Conservation (phyloP, 179 eudicot species). For the Heliamphora pulchella region DNA sequence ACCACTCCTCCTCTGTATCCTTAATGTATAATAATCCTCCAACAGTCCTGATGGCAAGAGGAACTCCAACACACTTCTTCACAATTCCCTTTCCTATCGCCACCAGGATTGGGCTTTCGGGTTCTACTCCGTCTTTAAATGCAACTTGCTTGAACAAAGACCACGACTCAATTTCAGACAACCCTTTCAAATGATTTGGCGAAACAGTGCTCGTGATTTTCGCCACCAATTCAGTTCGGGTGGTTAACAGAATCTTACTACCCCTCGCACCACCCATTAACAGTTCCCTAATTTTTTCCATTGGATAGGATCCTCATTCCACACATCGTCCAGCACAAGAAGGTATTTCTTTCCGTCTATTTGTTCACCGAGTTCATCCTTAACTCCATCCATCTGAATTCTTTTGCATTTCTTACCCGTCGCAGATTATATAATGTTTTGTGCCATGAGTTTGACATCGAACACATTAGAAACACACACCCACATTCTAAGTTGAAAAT, state of each 20-base stretch:
- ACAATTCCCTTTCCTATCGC: conserved; percentile 8
- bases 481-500: background rate
- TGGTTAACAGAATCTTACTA: conserved; percentile 14
- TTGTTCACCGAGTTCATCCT: background rate
- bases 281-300: background rate
- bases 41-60: conserved; percentile 13
- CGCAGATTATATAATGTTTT: background rate
- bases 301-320: background rate
- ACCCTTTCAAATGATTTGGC: background rate
- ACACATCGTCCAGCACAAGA: conserved; percentile 22
- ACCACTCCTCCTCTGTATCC: conserved; percentile 9
- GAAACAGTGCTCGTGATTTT: background rate
- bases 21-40: background rate
- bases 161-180: background rate
- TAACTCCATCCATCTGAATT: background rate
- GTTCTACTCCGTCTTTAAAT: background rate
- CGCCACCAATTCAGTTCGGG: background rate
- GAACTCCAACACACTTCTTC: conserved; percentile 13
- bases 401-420: background rate
- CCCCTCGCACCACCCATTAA: background rate
- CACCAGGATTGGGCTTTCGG: background rate
- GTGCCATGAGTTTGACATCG: background rate
- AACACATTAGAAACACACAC: conserved; percentile 8
- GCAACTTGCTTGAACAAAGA: conserved; percentile 4
- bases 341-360: background rate